Evolutionary conservation across 306 rosid species (phyloP).

Genomic region (Acacia acuminata): DNA sequence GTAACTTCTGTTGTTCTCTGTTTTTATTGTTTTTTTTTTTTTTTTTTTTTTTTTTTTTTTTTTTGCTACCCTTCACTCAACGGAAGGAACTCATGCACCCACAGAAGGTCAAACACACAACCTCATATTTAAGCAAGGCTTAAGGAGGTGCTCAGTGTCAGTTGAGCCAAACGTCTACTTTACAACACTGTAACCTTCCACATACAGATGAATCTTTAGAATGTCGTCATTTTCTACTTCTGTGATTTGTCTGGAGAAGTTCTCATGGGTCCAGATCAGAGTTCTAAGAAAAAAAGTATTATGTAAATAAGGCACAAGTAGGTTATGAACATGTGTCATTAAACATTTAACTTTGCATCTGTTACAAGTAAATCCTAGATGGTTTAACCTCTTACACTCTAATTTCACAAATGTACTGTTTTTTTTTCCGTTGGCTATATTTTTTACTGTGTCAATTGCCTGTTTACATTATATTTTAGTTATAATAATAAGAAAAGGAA

Average conservation of each 20-base stretch:
- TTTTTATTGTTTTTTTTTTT: no score
- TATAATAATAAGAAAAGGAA: not conserved
- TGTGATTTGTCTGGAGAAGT: not conserved
- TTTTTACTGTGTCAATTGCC: no score
- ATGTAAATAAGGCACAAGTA: not conserved
- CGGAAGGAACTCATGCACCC: no score
- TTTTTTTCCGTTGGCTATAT: not conserved
- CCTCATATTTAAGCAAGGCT: no score
- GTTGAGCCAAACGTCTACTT: not conserved
- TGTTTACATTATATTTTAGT: not conserved
- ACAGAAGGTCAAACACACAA: no score
- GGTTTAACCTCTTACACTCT: slow-evolving; percentile 3
- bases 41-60: no score
- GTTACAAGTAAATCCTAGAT: not conserved
- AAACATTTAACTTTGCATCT: not conserved
- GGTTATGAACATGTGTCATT: not conserved
- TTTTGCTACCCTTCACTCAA: no score
- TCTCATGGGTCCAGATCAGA: not conserved
- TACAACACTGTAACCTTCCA: not conserved
- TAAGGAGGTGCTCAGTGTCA: no score
- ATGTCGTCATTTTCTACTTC: not conserved
- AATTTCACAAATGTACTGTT: not conserved
- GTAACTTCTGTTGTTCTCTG: slow-evolving; percentile 3
- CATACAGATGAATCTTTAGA: not conserved
- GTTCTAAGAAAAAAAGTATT: not conserved